Evolutionary conservation across 352 stramenopile species (phyloP), one percentile per base, ranked within the genome.

Genomic region (Globisporangium middletonii): DNA sequence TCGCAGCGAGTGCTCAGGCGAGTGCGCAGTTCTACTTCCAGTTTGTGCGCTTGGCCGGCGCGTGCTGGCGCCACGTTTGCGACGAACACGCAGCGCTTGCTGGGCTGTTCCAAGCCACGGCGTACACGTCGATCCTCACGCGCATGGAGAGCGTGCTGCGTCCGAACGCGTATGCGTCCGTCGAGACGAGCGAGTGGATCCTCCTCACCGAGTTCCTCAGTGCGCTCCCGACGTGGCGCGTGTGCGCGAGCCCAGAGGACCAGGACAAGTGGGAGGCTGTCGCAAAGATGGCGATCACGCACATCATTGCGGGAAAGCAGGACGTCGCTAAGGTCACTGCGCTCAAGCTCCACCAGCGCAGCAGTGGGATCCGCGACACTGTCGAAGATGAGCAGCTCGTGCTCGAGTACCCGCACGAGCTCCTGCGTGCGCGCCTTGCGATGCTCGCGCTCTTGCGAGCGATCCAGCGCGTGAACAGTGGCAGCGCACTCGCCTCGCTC

Each of bases 271-370:
- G 82, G 82, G 77, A 76, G 23, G 69, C 71, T 5, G 61, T 81
- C 0, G 71, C 67, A 19, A 73, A 72, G 50, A 67, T 73, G 51
- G 37, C 86, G 16, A 64, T 93, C 28, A 79, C 62, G 9, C 72
- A 90, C 59, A 73, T 72, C 0, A 64, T 93, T 46, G 65, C 73
- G 0, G 83, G 77, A 18, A 93, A 90, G 60, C 59, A 69, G 19
- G 79, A 87, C n/a, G 56, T 65, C 30, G 71, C 77, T 1, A 80
- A 77, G 42, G 62, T 86, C 44, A 64, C 72, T 13, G 65, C 58
- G 8, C 50, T 90, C 4, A 70, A 74, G 33, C 57, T 89, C 12
- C 73, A 90, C 16, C 79, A 85, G 59, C 77, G 74, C 33, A 71
- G 60, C 38, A 54, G 73, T 33, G 48, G 62, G 15, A 55, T 79